Evolutionary conservation across 768 basidiomycete species (phyloP).

Genomic region (Cystoderma amianthinum): DNA sequence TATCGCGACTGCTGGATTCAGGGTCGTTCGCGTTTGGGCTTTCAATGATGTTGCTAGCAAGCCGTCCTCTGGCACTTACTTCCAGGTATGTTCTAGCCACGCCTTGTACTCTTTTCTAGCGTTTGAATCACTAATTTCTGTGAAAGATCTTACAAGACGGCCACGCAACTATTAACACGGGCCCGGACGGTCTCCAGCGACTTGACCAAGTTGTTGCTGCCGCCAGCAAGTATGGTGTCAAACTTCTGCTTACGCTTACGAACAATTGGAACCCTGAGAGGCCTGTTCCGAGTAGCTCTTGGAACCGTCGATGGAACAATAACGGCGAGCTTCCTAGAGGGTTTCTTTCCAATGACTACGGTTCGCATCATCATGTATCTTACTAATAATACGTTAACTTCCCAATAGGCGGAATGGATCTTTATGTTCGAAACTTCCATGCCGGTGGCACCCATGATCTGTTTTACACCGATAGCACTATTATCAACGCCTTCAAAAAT

Average conservation of each 20-base stretch:
- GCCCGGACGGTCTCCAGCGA: constrained; percentile 37
- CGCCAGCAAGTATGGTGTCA: constrained; percentile 33
- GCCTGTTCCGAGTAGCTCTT: too few species aligned
- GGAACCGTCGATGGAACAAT: constrained; percentile 2
- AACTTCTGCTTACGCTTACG: constrained; percentile 34
- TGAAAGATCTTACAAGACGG: too few species aligned
- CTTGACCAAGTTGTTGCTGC: constrained; percentile 35
- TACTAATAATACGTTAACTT: background rate
- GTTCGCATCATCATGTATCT: constrained; percentile 12
- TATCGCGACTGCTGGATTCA: too few species aligned
- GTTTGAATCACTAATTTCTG: too few species aligned
- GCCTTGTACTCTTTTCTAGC: too few species aligned
- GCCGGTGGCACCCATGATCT: constrained; percentile 40
- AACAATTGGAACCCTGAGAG: constrained; percentile 44
- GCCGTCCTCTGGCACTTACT: too few species aligned
- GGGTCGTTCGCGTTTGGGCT: too few species aligned
- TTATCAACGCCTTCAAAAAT: constrained; percentile 48
- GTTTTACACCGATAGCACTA: constrained; percentile 47
- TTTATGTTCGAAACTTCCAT: constrained; percentile 48
- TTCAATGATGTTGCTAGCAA: too few species aligned
- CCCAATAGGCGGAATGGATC: constrained; percentile 64
- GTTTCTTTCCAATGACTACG: constrained; percentile 39
- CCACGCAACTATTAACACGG: constrained; percentile 30
- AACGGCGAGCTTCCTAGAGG: constrained; percentile 31
- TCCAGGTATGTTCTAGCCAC: too few species aligned